Evolutionary conservation across 164 flowering plant genomes (phyloP), one percentile per base, ranked within the genome.

Genomic region (Vitis labrusca): DNA sequence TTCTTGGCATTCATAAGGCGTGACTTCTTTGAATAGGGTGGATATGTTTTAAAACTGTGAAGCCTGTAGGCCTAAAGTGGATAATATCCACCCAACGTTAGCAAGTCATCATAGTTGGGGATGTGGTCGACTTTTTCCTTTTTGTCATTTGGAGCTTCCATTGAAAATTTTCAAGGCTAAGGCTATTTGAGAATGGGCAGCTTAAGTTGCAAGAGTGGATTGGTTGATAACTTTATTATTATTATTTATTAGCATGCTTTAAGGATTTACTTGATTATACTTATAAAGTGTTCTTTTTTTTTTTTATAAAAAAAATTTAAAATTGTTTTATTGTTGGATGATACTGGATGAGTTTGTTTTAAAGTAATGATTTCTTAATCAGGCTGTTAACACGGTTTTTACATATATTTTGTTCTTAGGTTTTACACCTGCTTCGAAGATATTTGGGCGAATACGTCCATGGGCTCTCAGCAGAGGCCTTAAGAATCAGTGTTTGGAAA

Each of bases 391-490:
- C 9, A 13, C n/a, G 13, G 13, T 65, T 59, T 57, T 60, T 48
- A 5, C 12, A 14, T 65, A 61, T 7, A 61, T 27, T 49, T 58
- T 59, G 44, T 47, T 72, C 77, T 65, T 68, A 95, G 99, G 99
- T 91, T 67, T 70, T 93, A 74, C 97, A 93, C 82, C 77, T 95
- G 89, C 99, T 95, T 78, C 90, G 92, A 50, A 89, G 85, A 71
- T 95, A 95, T 79, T 79, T 93, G 80, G 99, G 99, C 30, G 98
- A 95, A 78, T 95, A 95, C 84, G 98, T 95, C 53, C 90, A 91
- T 76, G 99, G 99, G 17, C 89, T 95, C 30, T 95, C 99, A 9
- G 73, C 82, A 3, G 99, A 95, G 84, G 97, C 98, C 74, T 75
- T 95, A 69, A 85, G 95, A 72, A 91, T 95, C 59, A 91, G 98